Base-by-base conservation (phyloP, 2,329 filamentous ascomycete species). In the Spiromastix sp. region DNA sequence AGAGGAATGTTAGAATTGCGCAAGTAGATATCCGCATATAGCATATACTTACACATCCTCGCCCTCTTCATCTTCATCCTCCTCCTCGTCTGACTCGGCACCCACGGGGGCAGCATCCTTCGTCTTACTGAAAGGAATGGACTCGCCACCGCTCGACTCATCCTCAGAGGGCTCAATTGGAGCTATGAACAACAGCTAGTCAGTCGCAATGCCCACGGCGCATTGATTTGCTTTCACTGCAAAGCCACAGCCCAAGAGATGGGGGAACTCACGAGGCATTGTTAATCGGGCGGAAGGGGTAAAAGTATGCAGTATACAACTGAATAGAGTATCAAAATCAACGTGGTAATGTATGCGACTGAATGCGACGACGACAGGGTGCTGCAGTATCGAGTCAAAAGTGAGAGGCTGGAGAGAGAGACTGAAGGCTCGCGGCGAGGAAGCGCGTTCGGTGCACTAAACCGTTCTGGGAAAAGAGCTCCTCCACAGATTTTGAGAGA, bases 221-320 rank as follows among this genome's bases (percentile, higher is more conserved):
- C 21, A 24, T 30, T 30, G 7, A 30, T 30, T 30, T 7, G 12
- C 27, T 30, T 13, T 16, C 15, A 8, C 8, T 13, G 29, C 15
- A 32, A 29, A 9, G 26, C 21, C 16, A 19, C 4, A 19, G 8
- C 16, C 4, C 22, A 26, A 25, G 19, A 12, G 11, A 6, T 22
- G 22, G 24, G 25, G 11, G 38, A 37, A 59, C 61, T 56, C 41
- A 65, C 61, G 61, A 46, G 61, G 59, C 61, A 65, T 60, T 39
- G 21, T n/a, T 24, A 7, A 7, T 24, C 21, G n/a, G n/a, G n/a
- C n/a, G n/a, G n/a, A n/a, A n/a, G n/a, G n/a, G n/a, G n/a, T n/a
- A n/a, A n/a, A n/a, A n/a, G n/a, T n/a, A n/a, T n/a, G n/a, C n/a
- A n/a, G n/a, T n/a, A n/a, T n/a, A n/a, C n/a, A n/a, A n/a, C n/a